Conservation (phyloP, 2,329 filamentous ascomycete genomes). For the Corinectria fuckeliana region DNA sequence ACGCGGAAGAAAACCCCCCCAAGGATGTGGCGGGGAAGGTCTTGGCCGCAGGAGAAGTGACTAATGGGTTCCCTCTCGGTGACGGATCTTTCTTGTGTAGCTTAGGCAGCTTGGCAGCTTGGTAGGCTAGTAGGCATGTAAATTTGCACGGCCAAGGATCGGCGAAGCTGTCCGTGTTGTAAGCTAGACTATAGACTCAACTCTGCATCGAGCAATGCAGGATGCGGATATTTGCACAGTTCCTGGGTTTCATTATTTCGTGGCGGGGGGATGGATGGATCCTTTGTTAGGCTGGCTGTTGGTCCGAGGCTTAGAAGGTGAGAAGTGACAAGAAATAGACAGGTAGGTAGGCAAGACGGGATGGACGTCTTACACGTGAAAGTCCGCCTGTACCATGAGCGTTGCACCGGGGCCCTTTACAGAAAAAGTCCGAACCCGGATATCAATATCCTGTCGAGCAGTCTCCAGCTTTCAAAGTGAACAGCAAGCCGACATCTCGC, state of each 20-base stretch:
- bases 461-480: no score
- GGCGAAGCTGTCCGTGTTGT: no score
- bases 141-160: slow-evolving; percentile 5
- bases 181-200: no score
- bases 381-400: no score
- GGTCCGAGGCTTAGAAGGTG: background rate
- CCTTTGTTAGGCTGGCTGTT: background rate
- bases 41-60: slow-evolving; percentile 2
- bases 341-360: no score
- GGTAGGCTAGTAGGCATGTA: no score
- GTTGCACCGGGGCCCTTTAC: no score
- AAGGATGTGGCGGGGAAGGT: background rate
- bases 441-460: no score
- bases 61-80: slow-evolving; percentile 9
- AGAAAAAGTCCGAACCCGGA: no score
- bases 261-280: no score
- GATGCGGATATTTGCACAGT: background rate
- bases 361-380: no score
- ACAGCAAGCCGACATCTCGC: background rate
- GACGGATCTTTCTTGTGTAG: background rate
- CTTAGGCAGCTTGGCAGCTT: no score
- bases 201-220: background rate
- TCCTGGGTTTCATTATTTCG: background rate
- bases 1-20: background rate
- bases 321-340: background rate